Evolutionary conservation across 768 basidiomycete species (phyloP).

Genomic region (Pulveroboletus sp.): DNA sequence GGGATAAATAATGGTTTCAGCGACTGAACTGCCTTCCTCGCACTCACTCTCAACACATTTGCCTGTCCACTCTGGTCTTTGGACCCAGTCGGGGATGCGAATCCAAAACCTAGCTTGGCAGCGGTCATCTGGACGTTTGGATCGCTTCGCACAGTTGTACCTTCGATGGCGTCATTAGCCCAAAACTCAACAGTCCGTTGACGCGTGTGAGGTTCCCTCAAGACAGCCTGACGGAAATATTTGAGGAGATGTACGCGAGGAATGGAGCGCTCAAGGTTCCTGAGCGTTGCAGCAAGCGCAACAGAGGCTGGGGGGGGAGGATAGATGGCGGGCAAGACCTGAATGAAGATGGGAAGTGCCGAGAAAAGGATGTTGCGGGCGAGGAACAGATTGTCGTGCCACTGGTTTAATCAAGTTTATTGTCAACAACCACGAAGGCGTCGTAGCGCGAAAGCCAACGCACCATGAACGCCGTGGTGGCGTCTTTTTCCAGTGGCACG

Average conservation of each 20-base stretch:
- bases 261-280: conserved; percentile 36
- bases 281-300: conserved; percentile 19
- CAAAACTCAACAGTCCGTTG: conserved; percentile 52
- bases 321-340: conserved; percentile 37
- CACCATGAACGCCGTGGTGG: conserved; percentile 39
- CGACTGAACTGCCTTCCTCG: conserved; percentile 26
- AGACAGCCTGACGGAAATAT: conserved; percentile 52
- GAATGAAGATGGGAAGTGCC: conserved; percentile 48
- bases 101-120: conserved; percentile 42
- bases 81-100: conserved; percentile 17
- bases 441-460: conserved; percentile 8
- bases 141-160: conserved; percentile 46
- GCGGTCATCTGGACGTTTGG: conserved; percentile 46
- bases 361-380: conserved; percentile 58
- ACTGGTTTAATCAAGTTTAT: conserved; percentile 37
- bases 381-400: conserved; percentile 58
- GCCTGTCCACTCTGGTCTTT: conserved; percentile 13
- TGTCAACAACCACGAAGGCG: background rate
- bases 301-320: conserved; percentile 31
- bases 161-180: conserved; percentile 51
- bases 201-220: conserved; percentile 50
- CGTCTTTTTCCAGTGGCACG: conserved; percentile 43
- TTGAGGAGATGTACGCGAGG: conserved; percentile 52
- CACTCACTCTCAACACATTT: conserved; percentile 24
- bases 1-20: conserved; percentile 25